Conservation (phyloP, 2,329 filamentous ascomycete species). For the Colletotrichum theobromicola region DNA sequence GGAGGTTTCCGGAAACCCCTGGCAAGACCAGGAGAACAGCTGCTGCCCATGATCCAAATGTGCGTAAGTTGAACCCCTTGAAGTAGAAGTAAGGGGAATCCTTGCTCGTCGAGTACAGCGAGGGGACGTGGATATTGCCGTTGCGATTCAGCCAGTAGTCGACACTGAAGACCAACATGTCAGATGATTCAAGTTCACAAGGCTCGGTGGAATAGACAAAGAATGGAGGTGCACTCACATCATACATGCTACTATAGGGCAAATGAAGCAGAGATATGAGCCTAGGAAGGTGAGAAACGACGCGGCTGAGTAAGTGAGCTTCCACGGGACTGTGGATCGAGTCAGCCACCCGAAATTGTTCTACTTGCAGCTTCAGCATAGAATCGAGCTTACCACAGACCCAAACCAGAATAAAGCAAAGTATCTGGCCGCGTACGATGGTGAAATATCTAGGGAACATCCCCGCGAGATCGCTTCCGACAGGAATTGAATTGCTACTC, state of each 20-base stretch:
- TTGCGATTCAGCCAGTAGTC: not conserved
- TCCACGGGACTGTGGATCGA: not conserved
- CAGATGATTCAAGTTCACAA: not conserved
- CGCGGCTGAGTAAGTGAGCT: not conserved
- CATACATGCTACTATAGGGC: not conserved
- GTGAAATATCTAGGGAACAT: not conserved
- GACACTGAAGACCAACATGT: not conserved
- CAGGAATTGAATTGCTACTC: not conserved
- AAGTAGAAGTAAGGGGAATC: not conserved
- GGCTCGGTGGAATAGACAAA: not conserved
- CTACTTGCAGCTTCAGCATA: not conserved
- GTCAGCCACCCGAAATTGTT: not conserved
- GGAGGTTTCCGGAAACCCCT: not conserved
- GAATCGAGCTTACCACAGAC: not conserved
- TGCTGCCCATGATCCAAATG: not conserved
- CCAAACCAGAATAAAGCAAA: not conserved
- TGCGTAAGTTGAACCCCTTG: not conserved
- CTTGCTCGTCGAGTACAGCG: not conserved
- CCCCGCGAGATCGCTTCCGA: not conserved
- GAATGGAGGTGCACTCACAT: not conserved
- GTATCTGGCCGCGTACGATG: not conserved
- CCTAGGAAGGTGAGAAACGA: not conserved
- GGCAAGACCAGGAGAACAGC: not conserved
- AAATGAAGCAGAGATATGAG: not conserved
- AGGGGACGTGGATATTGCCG: not conserved